These are phyloP conservation scores for Pseudocohnilembus persalinus DNA, from an alignment of 169 alveolate species.

Conservation along the genomic window DNA sequence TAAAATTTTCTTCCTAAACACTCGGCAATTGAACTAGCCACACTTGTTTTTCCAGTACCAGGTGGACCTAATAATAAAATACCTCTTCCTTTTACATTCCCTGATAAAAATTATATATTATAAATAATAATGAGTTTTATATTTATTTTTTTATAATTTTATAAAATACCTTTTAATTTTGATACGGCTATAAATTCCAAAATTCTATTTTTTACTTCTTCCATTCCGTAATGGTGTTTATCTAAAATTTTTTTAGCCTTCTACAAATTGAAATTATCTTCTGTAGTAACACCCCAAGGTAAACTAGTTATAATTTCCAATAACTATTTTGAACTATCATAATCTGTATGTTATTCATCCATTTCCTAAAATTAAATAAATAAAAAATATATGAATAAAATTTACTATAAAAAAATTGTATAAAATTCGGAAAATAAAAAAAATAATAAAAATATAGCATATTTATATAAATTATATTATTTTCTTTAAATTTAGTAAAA, in stretches of 20 bases:
- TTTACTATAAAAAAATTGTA: no score
- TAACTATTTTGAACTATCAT: not conserved
- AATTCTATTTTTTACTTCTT: conserved; percentile 72
- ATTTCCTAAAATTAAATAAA: no score
- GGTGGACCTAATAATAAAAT: conserved; percentile 79
- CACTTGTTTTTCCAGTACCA: conserved; percentile 80
- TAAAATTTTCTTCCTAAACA: conserved; percentile 74
- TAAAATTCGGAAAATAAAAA: no score
- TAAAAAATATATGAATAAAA: no score
- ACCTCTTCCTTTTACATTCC: conserved; percentile 40
- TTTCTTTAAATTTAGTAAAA: no score
- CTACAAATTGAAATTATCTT: conserved; percentile 1
- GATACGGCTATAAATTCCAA: conserved; percentile 71
- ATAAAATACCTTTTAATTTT: conserved; percentile 46
- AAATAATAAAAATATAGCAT: no score
- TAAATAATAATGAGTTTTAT: no score
- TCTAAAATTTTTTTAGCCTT: conserved; percentile 59
- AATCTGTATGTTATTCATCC: not conserved
- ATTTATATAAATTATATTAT: no score
- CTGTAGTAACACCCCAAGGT: not conserved
- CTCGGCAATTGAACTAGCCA: conserved; percentile 74
- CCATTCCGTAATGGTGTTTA: conserved; percentile 75
- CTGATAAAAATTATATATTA: not conserved
- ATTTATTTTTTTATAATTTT: not conserved
- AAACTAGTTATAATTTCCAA: not conserved